A percentile compares a stretch with the other conserved stretches of the same genome.
phyloP scores from a whole-genome alignment of 805 yeast species.

The Candida andamanensis region DNA sequence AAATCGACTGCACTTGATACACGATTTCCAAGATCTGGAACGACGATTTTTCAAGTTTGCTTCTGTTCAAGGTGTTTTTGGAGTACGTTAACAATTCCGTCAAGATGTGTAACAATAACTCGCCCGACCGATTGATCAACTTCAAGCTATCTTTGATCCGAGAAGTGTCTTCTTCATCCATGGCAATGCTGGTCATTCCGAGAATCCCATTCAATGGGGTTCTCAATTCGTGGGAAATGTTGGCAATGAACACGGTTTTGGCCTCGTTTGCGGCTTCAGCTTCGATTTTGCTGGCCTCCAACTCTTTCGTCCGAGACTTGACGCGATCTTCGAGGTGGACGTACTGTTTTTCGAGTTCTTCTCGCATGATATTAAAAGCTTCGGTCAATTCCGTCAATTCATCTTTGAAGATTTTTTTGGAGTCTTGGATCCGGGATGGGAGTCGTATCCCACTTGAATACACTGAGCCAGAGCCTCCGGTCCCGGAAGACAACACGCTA shows the following conservation, averaged over 20 bases:
- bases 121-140: conserved; percentile 87
- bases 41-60: conserved; percentile 77
- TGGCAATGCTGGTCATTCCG: conserved; percentile 91
- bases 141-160: conserved; percentile 72
- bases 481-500: conserved; percentile 24
- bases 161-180: conserved; percentile 71
- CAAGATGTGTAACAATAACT: conserved; percentile 77
- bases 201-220: conserved; percentile 95
- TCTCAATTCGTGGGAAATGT: conserved; percentile 59
- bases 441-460: conserved; percentile 35
- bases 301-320: conserved; percentile 74
- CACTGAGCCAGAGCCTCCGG: conserved; percentile 34
- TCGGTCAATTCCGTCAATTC: conserved; percentile 85
- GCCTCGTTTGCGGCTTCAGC: conserved; percentile 97
- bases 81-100: conserved; percentile 89
- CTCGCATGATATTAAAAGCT: conserved; percentile 88
- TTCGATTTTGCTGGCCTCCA: conserved; percentile 80
- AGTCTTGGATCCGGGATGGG: conserved; percentile 31
- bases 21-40: conserved; percentile 79
- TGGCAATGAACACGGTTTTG: conserved; percentile 52
- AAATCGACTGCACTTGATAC: conserved; percentile 78
- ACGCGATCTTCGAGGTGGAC: conserved; percentile 85
- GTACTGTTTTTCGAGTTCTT: conserved; percentile 80
- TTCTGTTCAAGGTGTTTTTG: conserved; percentile 81
- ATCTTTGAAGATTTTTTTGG: conserved; percentile 57